These are phyloP conservation scores for Cardiospermum halicacabum DNA, from an alignment of 345 rosid species.

Conservation along the genomic window DNA sequence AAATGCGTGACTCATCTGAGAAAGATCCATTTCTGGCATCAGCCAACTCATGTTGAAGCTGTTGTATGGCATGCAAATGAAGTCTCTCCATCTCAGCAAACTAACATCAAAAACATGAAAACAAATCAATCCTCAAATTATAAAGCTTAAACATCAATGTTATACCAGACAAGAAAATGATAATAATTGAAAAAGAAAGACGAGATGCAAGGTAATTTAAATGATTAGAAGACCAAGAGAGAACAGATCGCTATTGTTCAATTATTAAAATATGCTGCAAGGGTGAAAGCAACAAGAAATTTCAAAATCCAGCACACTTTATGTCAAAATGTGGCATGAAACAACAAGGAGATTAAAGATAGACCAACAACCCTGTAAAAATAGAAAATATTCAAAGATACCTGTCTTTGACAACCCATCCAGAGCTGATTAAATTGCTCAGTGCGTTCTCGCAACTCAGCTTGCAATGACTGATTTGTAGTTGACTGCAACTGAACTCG, in stretches of 20 bases:
- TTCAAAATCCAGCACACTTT: neutral
- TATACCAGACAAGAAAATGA: neutral
- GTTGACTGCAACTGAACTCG: conserved; percentile 79
- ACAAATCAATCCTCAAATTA: conserved; percentile 9
- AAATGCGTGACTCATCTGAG: conserved; percentile 45
- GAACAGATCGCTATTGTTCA: neutral
- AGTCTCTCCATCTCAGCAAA: conserved; percentile 86
- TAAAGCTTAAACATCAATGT: neutral
- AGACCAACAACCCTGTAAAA: conserved; percentile 3
- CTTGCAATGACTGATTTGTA: conserved; percentile 70
- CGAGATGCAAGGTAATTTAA: neutral
- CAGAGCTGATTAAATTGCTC: conserved; percentile 90
- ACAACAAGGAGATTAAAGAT: neutral
- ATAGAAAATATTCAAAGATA: conserved; percentile 22
- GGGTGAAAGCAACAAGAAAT: neutral
- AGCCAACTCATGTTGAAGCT: conserved; percentile 80
- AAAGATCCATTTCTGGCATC: conserved; percentile 58
- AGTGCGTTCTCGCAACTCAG: conserved; percentile 76
- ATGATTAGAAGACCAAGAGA: neutral
- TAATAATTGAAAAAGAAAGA: too few relatives aligned
- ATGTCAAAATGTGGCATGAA: neutral
- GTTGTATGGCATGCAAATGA: conserved; percentile 78
- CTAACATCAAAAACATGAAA: conserved; percentile 37
- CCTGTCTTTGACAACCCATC: conserved; percentile 97
- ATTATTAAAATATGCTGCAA: neutral